These are phyloP conservation scores for Centaurea solstitialis DNA, from an alignment of 129 eudicot species.

Conservation along the genomic window DNA sequence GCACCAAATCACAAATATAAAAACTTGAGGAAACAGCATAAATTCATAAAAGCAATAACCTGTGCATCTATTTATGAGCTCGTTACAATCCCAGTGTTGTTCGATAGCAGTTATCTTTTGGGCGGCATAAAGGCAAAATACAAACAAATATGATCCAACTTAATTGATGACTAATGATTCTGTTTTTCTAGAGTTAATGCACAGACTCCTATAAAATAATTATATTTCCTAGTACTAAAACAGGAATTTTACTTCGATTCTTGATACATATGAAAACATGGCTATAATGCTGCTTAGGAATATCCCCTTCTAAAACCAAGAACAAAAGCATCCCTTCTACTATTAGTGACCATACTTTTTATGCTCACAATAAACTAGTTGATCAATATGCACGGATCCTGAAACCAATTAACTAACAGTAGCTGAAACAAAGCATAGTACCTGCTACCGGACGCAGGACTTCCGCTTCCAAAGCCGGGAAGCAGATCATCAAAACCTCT, in stretches of 20 bases:
- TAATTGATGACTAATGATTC: slow-evolving; percentile 1
- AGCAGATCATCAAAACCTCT: slow-evolving; percentile 73
- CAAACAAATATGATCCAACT: slow-evolving; percentile 5
- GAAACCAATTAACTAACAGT: neutral
- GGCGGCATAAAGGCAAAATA: neutral
- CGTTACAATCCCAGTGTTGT: neutral
- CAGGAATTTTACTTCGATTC: neutral
- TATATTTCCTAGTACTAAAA: neutral
- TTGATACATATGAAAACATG: slow-evolving; percentile 20
- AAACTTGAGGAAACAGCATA: neutral
- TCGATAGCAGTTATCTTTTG: neutral
- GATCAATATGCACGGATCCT: slow-evolving; percentile 1
- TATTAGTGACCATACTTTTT: slow-evolving; percentile 7
- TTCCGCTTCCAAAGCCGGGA: slow-evolving; percentile 79
- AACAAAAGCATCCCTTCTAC: neutral
- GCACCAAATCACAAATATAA: neutral
- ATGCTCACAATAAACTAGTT: slow-evolving; percentile 8
- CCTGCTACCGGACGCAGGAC: slow-evolving; percentile 56
- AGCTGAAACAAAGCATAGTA: slow-evolving; percentile 29
- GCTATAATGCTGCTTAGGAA: neutral
- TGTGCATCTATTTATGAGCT: neutral
- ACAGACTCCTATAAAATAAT: slow-evolving; percentile 1
- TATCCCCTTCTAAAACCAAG: neutral
- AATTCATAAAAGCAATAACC: neutral
- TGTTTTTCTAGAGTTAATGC: slow-evolving; percentile 7